Evolutionary conservation across 1,139 yeast genomes (phyloP), one percentile per base, ranked within the genome.

Genomic region (Candida mesenterica): DNA sequence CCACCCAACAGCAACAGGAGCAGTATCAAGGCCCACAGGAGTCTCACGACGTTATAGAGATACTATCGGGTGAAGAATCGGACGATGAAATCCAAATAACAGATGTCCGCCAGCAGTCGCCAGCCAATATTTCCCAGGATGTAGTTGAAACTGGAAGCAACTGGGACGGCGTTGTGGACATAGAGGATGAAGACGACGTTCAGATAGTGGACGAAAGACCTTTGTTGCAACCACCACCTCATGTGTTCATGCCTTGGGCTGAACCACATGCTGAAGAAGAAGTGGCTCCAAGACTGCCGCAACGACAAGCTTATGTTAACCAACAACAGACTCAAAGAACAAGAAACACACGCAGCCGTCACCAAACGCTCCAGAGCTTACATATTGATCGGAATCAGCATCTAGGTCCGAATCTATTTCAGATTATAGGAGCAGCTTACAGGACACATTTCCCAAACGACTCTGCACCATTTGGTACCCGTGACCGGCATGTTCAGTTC

Each of bases 181-280:
- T 10, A 4, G 41, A 35, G 15, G 28, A 24, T 10, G 33, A 38
- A 3, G 38, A 38, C n/a, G 41, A 34, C 15, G 40, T 61, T 5
- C 50, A 60, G 38, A 59, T 63, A 6, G 44, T 59, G 9, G 57
- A 52, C 28, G 56, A 46, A 34, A 34, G 57, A n/a, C 54, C 53
- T 20, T 29, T 42, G 2, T 31, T 36, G 7, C 32, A 38, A 14
- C 37, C 39, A 5, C 36, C 40, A 8, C 29, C 30, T n/a, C n/a
- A n/a, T n/a, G n/a, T n/a, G n/a, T n/a, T n/a, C 15, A 24, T 32
- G 16, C 16, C 15, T 19, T 19, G 10, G 7, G 23, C 23, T 7
- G 10, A 19, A 7, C 23, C 23, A 10, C 23, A 7, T 7, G 23
- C 7, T 10, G 23, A 19, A 19, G 23, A 19, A 7, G 23, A 19